Evolutionary conservation across 805 yeast genomes (phyloP).

Genomic region (Teunomyces kruisii): DNA sequence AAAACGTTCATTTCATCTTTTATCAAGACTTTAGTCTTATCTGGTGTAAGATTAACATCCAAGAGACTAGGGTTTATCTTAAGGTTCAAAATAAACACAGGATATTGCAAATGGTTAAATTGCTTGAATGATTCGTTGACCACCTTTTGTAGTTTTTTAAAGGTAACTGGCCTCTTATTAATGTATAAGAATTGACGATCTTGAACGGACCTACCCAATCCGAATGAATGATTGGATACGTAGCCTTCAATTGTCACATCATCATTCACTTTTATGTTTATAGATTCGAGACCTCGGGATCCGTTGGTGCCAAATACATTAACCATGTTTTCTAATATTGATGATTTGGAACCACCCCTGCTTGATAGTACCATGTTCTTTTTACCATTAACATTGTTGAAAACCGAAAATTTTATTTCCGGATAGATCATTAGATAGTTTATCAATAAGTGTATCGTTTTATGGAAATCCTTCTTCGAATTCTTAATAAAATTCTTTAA

Average conservation of each 20-base stretch:
- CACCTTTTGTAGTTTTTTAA: slow-evolving; percentile 54
- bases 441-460: slow-evolving; percentile 62
- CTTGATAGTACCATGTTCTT: slow-evolving; percentile 60
- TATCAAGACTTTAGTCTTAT: slow-evolving; percentile 70
- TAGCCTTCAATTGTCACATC: slow-evolving; percentile 51
- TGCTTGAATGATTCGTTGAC: slow-evolving; percentile 72
- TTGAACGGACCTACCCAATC: slow-evolving; percentile 59
- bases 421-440: slow-evolving; percentile 64
- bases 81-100: slow-evolving; percentile 66
- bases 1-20: slow-evolving; percentile 64
- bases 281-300: slow-evolving; percentile 52
- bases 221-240: slow-evolving; percentile 76
- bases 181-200: slow-evolving; percentile 78
- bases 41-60: slow-evolving; percentile 94
- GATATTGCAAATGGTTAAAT: slow-evolving; percentile 72
- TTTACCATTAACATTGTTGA: slow-evolving; percentile 45
- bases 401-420: slow-evolving; percentile 58
- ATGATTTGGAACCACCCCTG: slow-evolving; percentile 47
- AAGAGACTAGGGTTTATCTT: slow-evolving; percentile 47
- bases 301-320: slow-evolving; percentile 72
- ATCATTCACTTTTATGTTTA: slow-evolving; percentile 44
- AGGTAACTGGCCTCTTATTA: slow-evolving; percentile 71
- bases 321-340: slow-evolving; percentile 51
- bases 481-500: slow-evolving; percentile 69
- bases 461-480: slow-evolving; percentile 67